A percentile compares a stretch with the other conserved stretches of the same genome.
phyloP scores from a whole-genome alignment of 2,329 filamentous ascomycete genomes.

The Penicillium sp. region DNA sequence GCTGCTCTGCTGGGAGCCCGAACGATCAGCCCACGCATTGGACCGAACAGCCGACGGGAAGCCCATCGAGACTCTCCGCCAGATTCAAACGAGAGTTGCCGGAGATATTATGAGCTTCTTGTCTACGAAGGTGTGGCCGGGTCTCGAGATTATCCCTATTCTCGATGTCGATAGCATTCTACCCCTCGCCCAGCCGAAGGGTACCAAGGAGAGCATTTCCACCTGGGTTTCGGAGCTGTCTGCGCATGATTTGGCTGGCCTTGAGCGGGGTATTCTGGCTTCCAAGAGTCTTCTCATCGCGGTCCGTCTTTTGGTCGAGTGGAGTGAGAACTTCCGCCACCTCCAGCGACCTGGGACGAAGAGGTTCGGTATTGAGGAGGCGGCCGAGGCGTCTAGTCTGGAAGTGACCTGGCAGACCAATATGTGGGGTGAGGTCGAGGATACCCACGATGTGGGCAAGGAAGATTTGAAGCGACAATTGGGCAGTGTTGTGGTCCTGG shows the following conservation, averaged over 20 bases:
- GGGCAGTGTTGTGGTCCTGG: constrained; percentile 78
- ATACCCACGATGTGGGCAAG: constrained; percentile 93
- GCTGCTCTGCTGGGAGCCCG: constrained; percentile 81
- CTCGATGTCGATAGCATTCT: constrained; percentile 74
- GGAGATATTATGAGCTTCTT: constrained; percentile 69
- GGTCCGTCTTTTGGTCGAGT: constrained; percentile 74
- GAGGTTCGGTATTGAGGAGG: constrained; percentile 76
- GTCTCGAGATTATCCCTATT: constrained; percentile 72
- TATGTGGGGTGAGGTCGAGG: constrained; percentile 95
- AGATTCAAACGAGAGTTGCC: constrained; percentile 67
- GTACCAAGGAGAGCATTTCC: constrained; percentile 71
- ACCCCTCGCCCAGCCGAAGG: constrained; percentile 66
- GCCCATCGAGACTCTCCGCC: constrained; percentile 59
- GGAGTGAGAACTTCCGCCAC: constrained; percentile 70
- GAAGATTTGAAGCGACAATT: constrained; percentile 85
- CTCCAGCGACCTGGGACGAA: constrained; percentile 39
- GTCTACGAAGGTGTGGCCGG: constrained; percentile 73
- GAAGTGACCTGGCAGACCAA: constrained; percentile 88
- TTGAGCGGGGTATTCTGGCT: constrained; percentile 79
- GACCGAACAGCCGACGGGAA: constrained; percentile 48
- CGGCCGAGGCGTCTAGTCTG: constrained; percentile 69
- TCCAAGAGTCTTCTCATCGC: constrained; percentile 82
- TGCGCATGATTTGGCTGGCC: constrained; percentile 76
- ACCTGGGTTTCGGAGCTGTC: constrained; percentile 72
- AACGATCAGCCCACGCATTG: constrained; percentile 48